Evolutionary conservation across 2,329 filamentous ascomycete genomes (phyloP), one percentile per base, ranked within the genome.

Genomic region (Penicillium sp.): DNA sequence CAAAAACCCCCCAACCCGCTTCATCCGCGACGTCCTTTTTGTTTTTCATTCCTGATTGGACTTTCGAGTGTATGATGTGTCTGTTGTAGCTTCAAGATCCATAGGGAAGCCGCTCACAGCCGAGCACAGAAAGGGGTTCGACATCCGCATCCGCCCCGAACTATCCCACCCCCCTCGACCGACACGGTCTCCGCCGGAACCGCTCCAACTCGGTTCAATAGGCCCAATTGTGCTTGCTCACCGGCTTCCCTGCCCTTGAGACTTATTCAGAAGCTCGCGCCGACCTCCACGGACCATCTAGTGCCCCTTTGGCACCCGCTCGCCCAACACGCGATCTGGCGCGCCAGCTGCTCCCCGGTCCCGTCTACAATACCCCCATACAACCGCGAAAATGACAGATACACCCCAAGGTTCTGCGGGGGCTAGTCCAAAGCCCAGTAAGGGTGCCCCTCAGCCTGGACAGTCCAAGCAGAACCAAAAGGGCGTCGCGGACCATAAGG

Each of bases 1-100:
- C 56, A 51, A 41, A 41, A 58, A 46, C 44, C 64, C 54, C 60
- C 63, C 58, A 70, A 69, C 61, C 60, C 67, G 68, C 66, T 64
- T 63, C 62, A 58, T 65, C 61, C 65, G 68, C 65, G 60, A 67
- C 65, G 18, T 65, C 58, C 56, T 55, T 54, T 50, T 48, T 27
- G 40, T 48, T 54, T 55, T 29, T 29, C 11, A 50, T 31, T 24
- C 29, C 40, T 27, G 21, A 34, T 53, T 42, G 44, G 13, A 45
- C 29, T 43, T 31, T 18, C 18, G 18, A 18, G 18, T 31, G 48
- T 57, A 60, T 39, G 13, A 64, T 64, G 61, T 53, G 21, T 54
- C 50, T 54, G 55, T 27, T 62, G 53, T 54, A 50, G 34, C 39
- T 41, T 38, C 40, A 45, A 31, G 18, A 46, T 22, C 43, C 5